Conservation (phyloP, 192 early-diverging fungal species). For the Spizellomyces punctatus region DNA sequence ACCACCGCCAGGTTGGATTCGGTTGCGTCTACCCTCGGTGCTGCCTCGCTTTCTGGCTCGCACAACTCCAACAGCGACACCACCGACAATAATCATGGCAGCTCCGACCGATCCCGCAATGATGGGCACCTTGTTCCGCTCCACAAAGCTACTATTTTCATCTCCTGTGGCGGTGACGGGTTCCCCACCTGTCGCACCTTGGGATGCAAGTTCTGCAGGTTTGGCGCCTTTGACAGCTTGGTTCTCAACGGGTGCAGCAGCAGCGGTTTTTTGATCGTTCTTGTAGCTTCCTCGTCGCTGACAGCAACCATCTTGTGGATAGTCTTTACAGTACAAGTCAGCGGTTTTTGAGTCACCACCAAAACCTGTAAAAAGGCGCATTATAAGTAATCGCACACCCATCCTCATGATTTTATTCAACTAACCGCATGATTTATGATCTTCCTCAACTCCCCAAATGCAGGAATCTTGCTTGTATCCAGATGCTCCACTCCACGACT, state of each 20-base stretch:
- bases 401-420: background rate
- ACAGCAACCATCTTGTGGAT: conserved; percentile 32
- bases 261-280: background rate
- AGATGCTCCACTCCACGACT: conserved; percentile 1
- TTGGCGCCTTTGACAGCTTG: background rate
- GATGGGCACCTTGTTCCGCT: conserved; percentile 27
- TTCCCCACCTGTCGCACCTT: background rate
- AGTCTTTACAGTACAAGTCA: conserved; percentile 34
- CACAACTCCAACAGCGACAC: conserved; percentile 15
- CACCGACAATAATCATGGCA: conserved; percentile 18
- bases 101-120: conserved; percentile 25
- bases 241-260: background rate
- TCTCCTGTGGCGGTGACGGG: conserved; percentile 7
- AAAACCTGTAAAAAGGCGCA: conserved; percentile 26
- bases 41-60: background rate
- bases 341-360: conserved; percentile 37
- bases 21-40: background rate
- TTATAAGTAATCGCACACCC: conserved; percentile 4
- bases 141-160: background rate
- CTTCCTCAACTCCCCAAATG: conserved; percentile 31
- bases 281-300: conserved; percentile 3
- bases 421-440: conserved; percentile 33
- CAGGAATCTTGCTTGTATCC: conserved; percentile 13
- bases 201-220: background rate
- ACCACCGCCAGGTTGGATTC: conserved; percentile 1